These are phyloP conservation scores for Ceratocystis colombiana DNA, from an alignment of 2,329 filamentous ascomycete genomes.

Conservation along the genomic window DNA sequence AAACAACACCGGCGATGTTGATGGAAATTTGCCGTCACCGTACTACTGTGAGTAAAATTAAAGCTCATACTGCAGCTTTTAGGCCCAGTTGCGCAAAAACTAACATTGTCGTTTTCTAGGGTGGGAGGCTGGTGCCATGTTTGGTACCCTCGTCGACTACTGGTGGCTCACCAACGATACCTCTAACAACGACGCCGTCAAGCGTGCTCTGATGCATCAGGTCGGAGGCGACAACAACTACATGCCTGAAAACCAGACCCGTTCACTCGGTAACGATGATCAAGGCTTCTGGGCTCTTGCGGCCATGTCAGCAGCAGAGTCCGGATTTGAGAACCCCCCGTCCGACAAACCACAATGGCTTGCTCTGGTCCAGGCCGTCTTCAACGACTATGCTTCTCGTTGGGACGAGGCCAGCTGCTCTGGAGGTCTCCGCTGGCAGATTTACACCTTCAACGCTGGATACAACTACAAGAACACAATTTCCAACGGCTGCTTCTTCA, in stretches of 20 bases:
- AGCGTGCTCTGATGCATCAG: conserved; percentile 52
- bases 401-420: conserved; percentile 57
- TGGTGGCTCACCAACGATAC: conserved; percentile 59
- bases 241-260: conserved; percentile 57
- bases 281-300: conserved; percentile 81
- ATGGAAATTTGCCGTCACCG: conserved; percentile 48
- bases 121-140: conserved; percentile 67
- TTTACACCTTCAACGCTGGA: conserved; percentile 66
- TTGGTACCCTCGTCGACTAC: conserved; percentile 61
- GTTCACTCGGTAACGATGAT: conserved; percentile 58
- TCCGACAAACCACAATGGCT: conserved; percentile 60
- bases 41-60: conserved; percentile 50
- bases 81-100: conserved; percentile 32
- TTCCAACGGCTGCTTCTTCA: conserved; percentile 61
- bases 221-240: conserved; percentile 49
- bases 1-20: conserved; percentile 48
- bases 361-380: conserved; percentile 66
- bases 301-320: conserved; percentile 67
- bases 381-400: conserved; percentile 62
- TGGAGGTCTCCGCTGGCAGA: conserved; percentile 78
- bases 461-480: conserved; percentile 60
- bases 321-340: conserved; percentile 60
- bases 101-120: conserved; percentile 26
- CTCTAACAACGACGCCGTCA: conserved; percentile 51
- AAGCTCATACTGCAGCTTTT: background rate